These are phyloP conservation scores for Pseudogymnoascus sp. DNA, from an alignment of 2,329 filamentous ascomycete genomes.

Conservation along the genomic window DNA sequence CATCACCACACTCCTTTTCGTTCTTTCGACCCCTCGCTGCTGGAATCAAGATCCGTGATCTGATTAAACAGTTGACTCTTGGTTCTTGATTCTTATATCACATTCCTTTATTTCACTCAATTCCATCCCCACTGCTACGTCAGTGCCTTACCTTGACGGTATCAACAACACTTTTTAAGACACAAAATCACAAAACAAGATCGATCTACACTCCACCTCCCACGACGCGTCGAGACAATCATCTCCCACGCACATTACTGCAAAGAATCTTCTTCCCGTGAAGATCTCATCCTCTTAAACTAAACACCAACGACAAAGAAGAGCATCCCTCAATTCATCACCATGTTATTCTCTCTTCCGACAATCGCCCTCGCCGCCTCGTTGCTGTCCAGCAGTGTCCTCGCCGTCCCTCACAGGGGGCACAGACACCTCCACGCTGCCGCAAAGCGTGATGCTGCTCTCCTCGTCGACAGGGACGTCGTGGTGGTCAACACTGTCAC, in stretches of 20 bases:
- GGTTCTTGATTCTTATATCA: background rate
- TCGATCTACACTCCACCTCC: constrained; percentile 2
- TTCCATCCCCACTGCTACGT: background rate
- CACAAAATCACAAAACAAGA: constrained; percentile 1
- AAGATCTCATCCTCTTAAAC: constrained; percentile 3
- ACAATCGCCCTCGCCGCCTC: constrained; percentile 23
- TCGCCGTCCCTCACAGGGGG: constrained; percentile 16
- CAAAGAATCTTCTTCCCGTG: background rate
- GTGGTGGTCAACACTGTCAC: constrained; percentile 1
- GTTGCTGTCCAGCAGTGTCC: constrained; percentile 26
- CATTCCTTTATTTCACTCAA: background rate
- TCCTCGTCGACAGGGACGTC: constrained; percentile 14
- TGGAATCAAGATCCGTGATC: constrained; percentile 8
- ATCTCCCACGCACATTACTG: background rate
- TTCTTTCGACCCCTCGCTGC: constrained; percentile 13
- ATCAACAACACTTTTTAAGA: background rate
- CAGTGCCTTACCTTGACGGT: constrained; percentile 8
- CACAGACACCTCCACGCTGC: constrained; percentile 20
- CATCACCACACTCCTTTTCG: constrained; percentile 14
- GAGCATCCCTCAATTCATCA: constrained; percentile 5
- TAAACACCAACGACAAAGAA: constrained; percentile 3
- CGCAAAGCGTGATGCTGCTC: constrained; percentile 16
- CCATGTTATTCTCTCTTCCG: constrained; percentile 22
- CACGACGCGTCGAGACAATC: background rate
- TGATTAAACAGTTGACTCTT: constrained; percentile 7